Percentiles rank a stretch among this genome's conserved stretches.
phyloP scores from a whole-genome alignment of 768 basidiomycete genomes.

The Boletus coccyginus region DNA sequence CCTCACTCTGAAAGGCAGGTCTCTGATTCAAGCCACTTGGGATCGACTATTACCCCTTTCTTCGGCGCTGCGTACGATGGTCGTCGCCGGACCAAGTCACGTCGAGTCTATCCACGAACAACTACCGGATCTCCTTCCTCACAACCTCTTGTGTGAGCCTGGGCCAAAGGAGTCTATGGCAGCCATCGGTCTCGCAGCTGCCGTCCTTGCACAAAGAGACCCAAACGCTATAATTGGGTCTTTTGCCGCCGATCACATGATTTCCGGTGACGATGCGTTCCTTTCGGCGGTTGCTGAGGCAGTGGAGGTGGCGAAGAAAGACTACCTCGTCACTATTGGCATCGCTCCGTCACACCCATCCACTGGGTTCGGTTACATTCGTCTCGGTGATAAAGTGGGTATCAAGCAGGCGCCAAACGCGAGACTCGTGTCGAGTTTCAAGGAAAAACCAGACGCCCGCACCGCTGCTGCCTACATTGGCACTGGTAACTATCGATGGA shows the following conservation, averaged over 20 bases:
- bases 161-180: constrained; percentile 92
- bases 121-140: constrained; percentile 66
- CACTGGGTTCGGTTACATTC: constrained; percentile 85
- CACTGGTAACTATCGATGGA: constrained; percentile 88
- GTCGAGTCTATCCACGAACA: constrained; percentile 72
- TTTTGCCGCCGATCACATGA: constrained; percentile 93
- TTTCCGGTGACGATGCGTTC: constrained; percentile 87
- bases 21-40: constrained; percentile 88
- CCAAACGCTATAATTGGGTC: constrained; percentile 82
- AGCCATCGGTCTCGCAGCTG: constrained; percentile 85
- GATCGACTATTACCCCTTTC: constrained; percentile 80
- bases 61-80: constrained; percentile 68
- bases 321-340: constrained; percentile 85
- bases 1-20: constrained; percentile 80
- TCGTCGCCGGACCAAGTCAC: constrained; percentile 81
- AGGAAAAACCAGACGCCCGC: constrained; percentile 87
- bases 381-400: constrained; percentile 70
- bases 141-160: constrained; percentile 81
- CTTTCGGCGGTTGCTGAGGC: constrained; percentile 81
- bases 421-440: constrained; percentile 79
- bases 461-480: constrained; percentile 85
- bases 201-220: constrained; percentile 70
- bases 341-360: constrained; percentile 89
- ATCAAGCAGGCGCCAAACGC: constrained; percentile 78
- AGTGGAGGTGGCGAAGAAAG: constrained; percentile 74